These are phyloP conservation scores for Rhizomucor miehei DNA, from an alignment of 371 early-diverging fungal species.

Conservation along the genomic window DNA sequence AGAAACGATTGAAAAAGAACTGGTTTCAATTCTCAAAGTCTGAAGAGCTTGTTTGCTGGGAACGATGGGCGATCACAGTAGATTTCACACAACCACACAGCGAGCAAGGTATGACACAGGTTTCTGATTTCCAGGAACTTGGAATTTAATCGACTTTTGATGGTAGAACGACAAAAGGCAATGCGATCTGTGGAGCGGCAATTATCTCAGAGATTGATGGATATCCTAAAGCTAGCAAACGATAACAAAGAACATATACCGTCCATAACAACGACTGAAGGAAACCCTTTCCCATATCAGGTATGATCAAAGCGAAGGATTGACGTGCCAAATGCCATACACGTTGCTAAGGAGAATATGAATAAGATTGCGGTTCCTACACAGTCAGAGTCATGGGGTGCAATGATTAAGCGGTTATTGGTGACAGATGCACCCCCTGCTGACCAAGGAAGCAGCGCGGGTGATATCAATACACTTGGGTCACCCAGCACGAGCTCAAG, in stretches of 20 bases:
- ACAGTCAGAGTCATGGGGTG: conserved; percentile 39
- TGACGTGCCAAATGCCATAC: neutral
- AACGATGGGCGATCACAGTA: conserved; percentile 81
- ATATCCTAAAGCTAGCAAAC: conserved; percentile 71
- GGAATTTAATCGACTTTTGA: too few relatives aligned
- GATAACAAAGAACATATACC: conserved; percentile 89
- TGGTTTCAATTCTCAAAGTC: conserved; percentile 74
- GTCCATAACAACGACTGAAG: conserved; percentile 76
- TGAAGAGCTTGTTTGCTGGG: conserved; percentile 88
- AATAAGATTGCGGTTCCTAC: conserved; percentile 36
- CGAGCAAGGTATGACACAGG: conserved; percentile 61
- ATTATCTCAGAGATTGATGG: conserved; percentile 47
- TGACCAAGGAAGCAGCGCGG: neutral
- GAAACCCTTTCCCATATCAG: conserved; percentile 88
- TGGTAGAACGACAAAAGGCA: conserved; percentile 39
- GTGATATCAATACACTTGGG: too few relatives aligned
- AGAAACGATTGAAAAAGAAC: conserved; percentile 74
- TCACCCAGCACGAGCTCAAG: too few relatives aligned
- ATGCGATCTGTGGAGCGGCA: conserved; percentile 41
- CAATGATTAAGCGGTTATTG: conserved; percentile 40
- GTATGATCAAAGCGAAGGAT: conserved; percentile 18
- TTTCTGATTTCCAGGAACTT: neutral
- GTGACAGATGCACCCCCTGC: conserved; percentile 33
- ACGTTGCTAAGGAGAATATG: neutral
- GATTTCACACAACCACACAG: conserved; percentile 52